Percentiles rank a stretch among this genome's conserved stretches.
Conservation (phyloP, 78 protist genomes). For the Dictyostelium capitatum region DNA sequence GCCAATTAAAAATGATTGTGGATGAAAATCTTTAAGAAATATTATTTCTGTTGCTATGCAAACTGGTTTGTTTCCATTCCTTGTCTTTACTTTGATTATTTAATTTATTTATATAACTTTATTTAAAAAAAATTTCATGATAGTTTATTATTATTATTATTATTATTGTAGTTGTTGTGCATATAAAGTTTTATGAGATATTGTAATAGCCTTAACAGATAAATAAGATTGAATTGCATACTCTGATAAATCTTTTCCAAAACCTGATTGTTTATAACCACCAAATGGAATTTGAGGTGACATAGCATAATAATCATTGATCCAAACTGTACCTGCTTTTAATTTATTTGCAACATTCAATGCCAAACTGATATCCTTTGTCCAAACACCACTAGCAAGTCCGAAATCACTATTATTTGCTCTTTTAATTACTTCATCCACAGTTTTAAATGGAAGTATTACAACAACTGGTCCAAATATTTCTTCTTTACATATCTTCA, state of each 20-base stretch:
- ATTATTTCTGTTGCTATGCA: no score
- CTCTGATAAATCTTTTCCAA: slow-evolving; percentile 47
- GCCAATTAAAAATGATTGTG: no score
- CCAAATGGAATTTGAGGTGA: slow-evolving; percentile 45
- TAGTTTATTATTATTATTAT: no score
- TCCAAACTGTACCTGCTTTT: slow-evolving; percentile 62
- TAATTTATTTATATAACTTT: no score
- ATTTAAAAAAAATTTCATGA: no score
- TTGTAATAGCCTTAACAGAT: slow-evolving; percentile 29
- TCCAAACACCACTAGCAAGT: slow-evolving; percentile 87
- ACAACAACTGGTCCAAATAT: slow-evolving; percentile 92
- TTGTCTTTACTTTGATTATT: no score
- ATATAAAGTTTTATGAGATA: slow-evolving; percentile 27
- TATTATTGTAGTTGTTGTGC: not conserved
- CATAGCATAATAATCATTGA: slow-evolving; percentile 23
- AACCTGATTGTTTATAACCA: slow-evolving; percentile 67
- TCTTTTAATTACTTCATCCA: slow-evolving; percentile 83
- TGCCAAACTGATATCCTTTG: slow-evolving; percentile 61
- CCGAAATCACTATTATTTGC: slow-evolving; percentile 89
- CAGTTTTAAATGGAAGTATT: slow-evolving; percentile 59
- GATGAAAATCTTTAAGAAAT: no score
- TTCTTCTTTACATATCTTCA: slow-evolving; percentile 86
- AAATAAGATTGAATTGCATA: slow-evolving; percentile 39
- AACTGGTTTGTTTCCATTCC: no score
- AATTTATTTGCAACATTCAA: slow-evolving; percentile 31